Base-by-base conservation (phyloP, 164 flowering plant genomes). In the Berberis vulgaris region DNA sequence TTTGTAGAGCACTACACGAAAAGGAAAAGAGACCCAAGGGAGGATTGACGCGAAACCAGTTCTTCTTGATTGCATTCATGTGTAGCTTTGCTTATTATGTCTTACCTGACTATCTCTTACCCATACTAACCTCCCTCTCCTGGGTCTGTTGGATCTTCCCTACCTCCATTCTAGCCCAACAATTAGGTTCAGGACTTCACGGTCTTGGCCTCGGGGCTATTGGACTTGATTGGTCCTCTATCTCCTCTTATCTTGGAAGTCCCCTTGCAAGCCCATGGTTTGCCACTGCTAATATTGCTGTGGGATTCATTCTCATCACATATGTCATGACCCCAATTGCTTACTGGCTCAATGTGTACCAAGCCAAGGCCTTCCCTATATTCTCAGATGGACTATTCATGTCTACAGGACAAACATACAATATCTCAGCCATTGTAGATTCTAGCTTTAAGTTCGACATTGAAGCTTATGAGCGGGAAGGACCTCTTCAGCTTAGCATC, bases 251-350 rank as follows among this genome's bases (percentile, higher is more conserved):
- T 76, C 59, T 82, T 44, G 74, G 72, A 54, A 87, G 87, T 72
- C 94, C 93, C 1, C 82, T 87, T 6, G 77, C 85, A n/a, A 69
- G 78, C 60, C 94, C 95, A 3, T 86, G 84, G 78, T 81, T 83
- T 62, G 85, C 87, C 58, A 86, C 83, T 12, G 80, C 69, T 54
- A 87, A 87, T 58, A 70, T 86, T 38, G 82, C 76, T 3, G 63
- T 64, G 1, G 95, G 91, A 4, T 87, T 79, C 69, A 38, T 60
- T 1, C 38, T 80, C 57, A 41, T 84, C 2, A 60, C 81, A 42
- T 87, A 85, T 52, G 26, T 84, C 6, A 77, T 74, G 0, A 71
- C 78, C 8, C 95, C 89, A 2, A 10, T 79, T 9, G 69, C 84
- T 26, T 87, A 87, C 62, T 86, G 87, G 59, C 47, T 85, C 0